A percentile compares a stretch with the other conserved stretches of the same genome.
phyloP scores from a whole-genome alignment of 345 rosid genomes.

The Aquilaria yunnanensis region DNA sequence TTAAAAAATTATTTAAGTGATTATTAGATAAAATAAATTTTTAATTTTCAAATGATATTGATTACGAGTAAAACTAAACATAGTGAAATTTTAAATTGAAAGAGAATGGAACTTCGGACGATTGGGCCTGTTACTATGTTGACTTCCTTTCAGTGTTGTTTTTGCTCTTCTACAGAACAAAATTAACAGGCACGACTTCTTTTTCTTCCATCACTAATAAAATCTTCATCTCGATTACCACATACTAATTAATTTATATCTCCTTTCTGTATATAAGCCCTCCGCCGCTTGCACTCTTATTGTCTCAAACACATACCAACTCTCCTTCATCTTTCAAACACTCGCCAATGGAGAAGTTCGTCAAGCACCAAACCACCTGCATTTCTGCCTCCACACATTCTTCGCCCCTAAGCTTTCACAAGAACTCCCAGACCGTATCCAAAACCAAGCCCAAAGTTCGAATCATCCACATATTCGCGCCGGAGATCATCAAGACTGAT shows the following conservation, averaged over 20 bases:
- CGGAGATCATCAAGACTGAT: conserved; percentile 94
- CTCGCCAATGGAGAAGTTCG: conserved; percentile 35
- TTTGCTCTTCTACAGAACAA: neutral
- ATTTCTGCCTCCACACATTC: conserved; percentile 15
- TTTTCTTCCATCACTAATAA: conserved; percentile 1
- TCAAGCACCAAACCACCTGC: conserved; percentile 18
- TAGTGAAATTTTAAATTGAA: no score
- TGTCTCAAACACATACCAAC: conserved; percentile 20
- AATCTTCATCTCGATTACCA: neutral
- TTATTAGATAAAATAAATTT: no score
- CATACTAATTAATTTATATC: neutral
- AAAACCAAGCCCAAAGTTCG: conserved; percentile 77
- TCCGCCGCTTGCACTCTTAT: neutral
- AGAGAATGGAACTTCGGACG: no score
- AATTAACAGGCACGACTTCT: conserved; percentile 18
- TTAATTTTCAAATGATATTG: no score
- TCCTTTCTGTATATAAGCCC: conserved; percentile 20
- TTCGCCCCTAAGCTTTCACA: conserved; percentile 37
- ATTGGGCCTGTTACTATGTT: conserved; percentile 13
- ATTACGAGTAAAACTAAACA: no score
- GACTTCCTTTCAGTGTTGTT: conserved; percentile 15
- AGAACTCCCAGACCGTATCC: conserved; percentile 39
- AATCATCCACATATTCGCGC: conserved; percentile 84
- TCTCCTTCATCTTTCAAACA: conserved; percentile 14
- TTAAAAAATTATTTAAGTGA: no score